A percentile compares a stretch with the other conserved stretches of the same genome.
These are phyloP conservation scores for Phascolomyces articulosus DNA, from an alignment of 371 early-diverging fungal species.

Conservation along the genomic window DNA sequence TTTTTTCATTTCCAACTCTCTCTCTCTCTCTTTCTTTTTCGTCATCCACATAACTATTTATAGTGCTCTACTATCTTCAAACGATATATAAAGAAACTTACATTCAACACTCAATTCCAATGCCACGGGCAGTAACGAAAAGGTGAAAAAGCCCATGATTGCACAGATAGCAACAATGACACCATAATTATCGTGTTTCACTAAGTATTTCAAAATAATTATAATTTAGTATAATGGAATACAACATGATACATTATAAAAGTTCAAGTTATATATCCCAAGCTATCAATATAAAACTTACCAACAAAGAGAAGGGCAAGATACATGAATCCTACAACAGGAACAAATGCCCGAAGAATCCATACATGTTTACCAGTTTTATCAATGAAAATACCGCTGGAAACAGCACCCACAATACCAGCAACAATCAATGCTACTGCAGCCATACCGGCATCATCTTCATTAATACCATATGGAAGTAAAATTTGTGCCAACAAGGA, in stretches of 20 bases:
- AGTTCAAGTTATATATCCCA: no score
- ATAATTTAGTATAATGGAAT: not conserved
- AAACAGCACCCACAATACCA: constrained; percentile 55
- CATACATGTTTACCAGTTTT: constrained; percentile 50
- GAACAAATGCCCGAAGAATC: constrained; percentile 46
- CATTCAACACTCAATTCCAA: constrained; percentile 52
- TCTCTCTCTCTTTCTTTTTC: no score
- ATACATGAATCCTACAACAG: constrained; percentile 51
- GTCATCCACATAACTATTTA: no score
- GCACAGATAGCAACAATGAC: constrained; percentile 31
- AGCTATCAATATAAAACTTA: constrained; percentile 15
- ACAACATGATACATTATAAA: no score
- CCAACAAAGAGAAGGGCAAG: constrained; percentile 55
- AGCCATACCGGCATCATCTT: constrained; percentile 62
- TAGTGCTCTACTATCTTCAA: not conserved
- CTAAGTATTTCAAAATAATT: no score
- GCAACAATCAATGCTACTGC: constrained; percentile 61
- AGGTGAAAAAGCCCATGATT: constrained; percentile 42
- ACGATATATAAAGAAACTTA: constrained; percentile 18
- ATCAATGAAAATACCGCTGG: constrained; percentile 45
- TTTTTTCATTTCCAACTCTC: no score
- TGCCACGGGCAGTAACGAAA: constrained; percentile 44
- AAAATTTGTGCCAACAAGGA: constrained; percentile 65
- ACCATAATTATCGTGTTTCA: constrained; percentile 35
- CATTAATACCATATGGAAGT: constrained; percentile 60